These are phyloP conservation scores for Leccinum subfulvum DNA, from an alignment of 1,284 basidiomycete species.

Conservation along the genomic window DNA sequence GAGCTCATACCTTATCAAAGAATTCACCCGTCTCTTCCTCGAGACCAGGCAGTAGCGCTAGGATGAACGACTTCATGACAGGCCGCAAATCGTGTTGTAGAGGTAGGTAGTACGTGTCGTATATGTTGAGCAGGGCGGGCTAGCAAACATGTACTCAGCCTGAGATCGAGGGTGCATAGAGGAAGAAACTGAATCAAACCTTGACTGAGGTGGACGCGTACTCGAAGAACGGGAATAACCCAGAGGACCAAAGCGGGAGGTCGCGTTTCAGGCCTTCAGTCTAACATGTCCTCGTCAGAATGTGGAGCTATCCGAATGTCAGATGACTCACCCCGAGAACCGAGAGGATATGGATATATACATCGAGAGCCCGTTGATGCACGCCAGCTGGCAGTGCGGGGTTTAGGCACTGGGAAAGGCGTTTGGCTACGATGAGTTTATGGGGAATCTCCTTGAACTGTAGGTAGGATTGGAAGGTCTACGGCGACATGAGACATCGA, in stretches of 20 bases:
- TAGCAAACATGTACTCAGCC: conserved; percentile 30
- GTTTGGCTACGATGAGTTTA: conserved; percentile 93
- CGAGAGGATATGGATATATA: conserved; percentile 88
- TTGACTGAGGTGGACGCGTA: conserved; percentile 95
- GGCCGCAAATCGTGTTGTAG: conserved; percentile 82
- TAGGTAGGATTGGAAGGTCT: conserved; percentile 91
- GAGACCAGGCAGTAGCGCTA: conserved; percentile 89
- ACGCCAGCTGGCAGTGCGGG: conserved; percentile 96
- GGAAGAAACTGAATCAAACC: conserved; percentile 40
- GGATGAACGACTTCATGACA: conserved; percentile 89
- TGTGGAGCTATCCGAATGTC: not conserved
- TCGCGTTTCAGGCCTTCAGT: conserved; percentile 87
- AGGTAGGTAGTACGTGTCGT: conserved; percentile 89
- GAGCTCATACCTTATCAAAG: conserved; percentile 86
- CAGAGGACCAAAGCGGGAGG: conserved; percentile 92
- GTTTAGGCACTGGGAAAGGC: conserved; percentile 94
- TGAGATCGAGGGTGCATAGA: not conserved
- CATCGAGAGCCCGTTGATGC: conserved; percentile 93
- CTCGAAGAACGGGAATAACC: conserved; percentile 97
- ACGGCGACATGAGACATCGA: conserved; percentile 8
- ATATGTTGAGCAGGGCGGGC: conserved; percentile 84
- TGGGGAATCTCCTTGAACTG: conserved; percentile 95
- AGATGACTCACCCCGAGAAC: conserved; percentile 76
- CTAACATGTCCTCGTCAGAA: conserved; percentile 41
- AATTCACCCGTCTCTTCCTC: conserved; percentile 97